Conservation (phyloP, 2,329 filamentous ascomycete species). For the Drechslerella dactyloides region DNA sequence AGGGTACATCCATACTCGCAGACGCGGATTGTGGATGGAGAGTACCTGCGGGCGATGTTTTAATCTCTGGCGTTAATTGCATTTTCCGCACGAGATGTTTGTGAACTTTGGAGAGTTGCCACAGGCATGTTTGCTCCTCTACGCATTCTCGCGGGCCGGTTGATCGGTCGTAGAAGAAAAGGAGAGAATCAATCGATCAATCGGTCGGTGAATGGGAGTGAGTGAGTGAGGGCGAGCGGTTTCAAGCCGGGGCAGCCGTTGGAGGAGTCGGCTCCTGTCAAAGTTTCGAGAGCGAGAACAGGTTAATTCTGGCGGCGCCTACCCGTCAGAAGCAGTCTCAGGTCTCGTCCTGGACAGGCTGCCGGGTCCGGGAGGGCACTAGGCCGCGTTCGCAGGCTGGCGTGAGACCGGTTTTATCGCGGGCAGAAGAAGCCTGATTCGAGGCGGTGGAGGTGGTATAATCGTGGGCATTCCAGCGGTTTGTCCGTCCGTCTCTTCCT, state of each 20-base stretch:
- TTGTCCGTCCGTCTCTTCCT: conserved; percentile 1
- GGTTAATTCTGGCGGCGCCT: conserved; percentile 34
- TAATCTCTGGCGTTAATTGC: too few relatives aligned
- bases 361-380: conserved; percentile 35
- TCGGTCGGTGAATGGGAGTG: background rate
- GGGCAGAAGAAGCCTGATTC: conserved; percentile 19
- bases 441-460: background rate
- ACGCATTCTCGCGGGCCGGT: too few relatives aligned
- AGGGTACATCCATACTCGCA: too few relatives aligned
- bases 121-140: too few relatives aligned
- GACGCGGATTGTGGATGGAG: too few relatives aligned
- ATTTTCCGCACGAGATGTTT: too few relatives aligned
- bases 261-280: conserved; percentile 17
- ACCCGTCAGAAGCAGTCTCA: conserved; percentile 39
- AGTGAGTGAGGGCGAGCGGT: background rate
- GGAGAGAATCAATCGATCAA: background rate
- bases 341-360: conserved; percentile 20
- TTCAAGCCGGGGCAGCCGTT: conserved; percentile 8
- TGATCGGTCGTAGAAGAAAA: too few relatives aligned
- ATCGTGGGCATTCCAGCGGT: background rate
- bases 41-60: too few relatives aligned
- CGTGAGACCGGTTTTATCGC: conserved; percentile 35
- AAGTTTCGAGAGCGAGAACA: conserved; percentile 15
- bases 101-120: too few relatives aligned
- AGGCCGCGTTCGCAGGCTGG: background rate